Conservation (phyloP, 2,329 filamentous ascomycete species). For the Stemphylium beticola region DNA sequence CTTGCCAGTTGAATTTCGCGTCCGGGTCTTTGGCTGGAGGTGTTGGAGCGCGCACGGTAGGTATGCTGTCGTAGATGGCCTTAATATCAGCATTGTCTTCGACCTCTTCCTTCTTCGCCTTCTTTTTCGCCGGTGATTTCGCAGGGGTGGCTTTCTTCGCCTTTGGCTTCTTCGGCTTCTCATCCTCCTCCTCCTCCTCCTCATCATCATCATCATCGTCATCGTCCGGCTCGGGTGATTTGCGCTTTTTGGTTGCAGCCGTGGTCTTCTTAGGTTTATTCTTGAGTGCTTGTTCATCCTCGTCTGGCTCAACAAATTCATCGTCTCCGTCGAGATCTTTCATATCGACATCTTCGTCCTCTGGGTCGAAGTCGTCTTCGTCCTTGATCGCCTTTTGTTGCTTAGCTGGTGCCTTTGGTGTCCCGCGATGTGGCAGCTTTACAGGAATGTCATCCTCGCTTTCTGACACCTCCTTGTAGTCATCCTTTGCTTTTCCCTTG, state of each 20-base stretch:
- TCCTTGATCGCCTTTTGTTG: constrained; percentile 52
- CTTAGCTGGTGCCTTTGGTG: constrained; percentile 51
- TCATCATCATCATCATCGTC: constrained; percentile 63
- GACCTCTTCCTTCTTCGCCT: constrained; percentile 69
- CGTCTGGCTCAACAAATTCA: constrained; percentile 54
- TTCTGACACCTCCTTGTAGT: constrained; percentile 67
- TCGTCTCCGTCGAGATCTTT: constrained; percentile 56
- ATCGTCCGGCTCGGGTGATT: constrained; percentile 61
- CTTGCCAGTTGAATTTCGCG: constrained; percentile 80
- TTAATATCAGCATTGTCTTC: constrained; percentile 76
- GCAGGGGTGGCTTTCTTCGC: constrained; percentile 46
- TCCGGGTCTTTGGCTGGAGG: constrained; percentile 74
- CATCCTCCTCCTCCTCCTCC: constrained; percentile 59
- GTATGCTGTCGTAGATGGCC: constrained; percentile 86
- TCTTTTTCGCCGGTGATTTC: constrained; percentile 63
- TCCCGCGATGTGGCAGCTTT: constrained; percentile 41
- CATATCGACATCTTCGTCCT: constrained; percentile 60
- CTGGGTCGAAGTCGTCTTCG: constrained; percentile 50
- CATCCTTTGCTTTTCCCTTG: constrained; percentile 68
- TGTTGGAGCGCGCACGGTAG: constrained; percentile 80
- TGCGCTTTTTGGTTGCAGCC: constrained; percentile 58
- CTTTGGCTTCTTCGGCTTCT: constrained; percentile 63
- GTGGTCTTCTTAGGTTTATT: constrained; percentile 49
- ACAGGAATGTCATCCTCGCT: constrained; percentile 40
- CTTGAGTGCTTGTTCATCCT: constrained; percentile 49